Conservation (phyloP, 106 monocot species). For the Cymbidium sinense region DNA sequence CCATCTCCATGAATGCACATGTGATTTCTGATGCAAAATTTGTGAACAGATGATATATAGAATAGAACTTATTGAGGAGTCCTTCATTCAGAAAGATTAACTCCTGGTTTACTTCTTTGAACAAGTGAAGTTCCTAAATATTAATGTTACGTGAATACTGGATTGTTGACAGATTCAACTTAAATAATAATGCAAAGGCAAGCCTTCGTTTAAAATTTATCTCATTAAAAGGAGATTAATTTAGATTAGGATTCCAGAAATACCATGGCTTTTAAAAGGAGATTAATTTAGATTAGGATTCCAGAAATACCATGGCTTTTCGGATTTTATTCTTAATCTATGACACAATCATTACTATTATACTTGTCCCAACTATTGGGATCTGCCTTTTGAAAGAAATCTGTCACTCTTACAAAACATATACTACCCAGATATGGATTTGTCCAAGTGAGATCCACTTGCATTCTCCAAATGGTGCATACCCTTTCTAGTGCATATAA, state of each 20-base stretch:
- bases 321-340: not conserved
- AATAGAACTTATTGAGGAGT: not conserved
- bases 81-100: not conserved
- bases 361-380: not conserved
- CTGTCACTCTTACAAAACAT: not conserved
- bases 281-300: not conserved
- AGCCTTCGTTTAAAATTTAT: not conserved
- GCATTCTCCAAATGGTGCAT: not conserved
- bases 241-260: not conserved
- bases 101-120: not conserved
- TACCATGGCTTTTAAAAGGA: not conserved
- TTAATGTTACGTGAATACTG: not conserved
- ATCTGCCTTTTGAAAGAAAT: not conserved
- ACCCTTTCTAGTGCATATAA: not conserved
- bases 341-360: not conserved
- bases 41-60: not conserved
- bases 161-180: not conserved
- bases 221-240: not conserved
- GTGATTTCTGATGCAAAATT: not conserved
- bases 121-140: not conserved
- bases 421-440: not conserved
- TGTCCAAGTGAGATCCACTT: not conserved
- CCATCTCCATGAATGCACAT: not conserved
- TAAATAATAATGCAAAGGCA: not conserved
- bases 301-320: not conserved